Percentiles rank a stretch among this genome's conserved stretches.
Conservation (phyloP, 768 basidiomycete species). For the Agrocybe chaxingu region DNA sequence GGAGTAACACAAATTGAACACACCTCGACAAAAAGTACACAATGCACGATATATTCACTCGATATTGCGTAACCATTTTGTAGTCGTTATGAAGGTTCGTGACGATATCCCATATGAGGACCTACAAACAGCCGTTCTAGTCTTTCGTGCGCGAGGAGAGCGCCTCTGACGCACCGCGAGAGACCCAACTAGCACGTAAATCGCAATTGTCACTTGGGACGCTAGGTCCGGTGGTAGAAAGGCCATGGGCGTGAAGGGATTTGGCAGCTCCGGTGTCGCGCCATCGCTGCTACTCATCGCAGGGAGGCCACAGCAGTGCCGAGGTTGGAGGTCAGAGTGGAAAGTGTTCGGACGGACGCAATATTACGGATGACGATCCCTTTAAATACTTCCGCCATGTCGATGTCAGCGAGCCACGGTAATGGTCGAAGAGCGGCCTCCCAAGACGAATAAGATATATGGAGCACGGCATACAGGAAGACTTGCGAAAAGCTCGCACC, state of each 20-base stretch:
- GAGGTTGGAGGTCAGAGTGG: too few relatives aligned
- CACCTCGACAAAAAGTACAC: constrained; percentile 24
- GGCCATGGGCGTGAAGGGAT: constrained; percentile 29
- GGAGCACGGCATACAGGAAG: too few relatives aligned
- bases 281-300: too few relatives aligned
- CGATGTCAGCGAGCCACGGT: too few relatives aligned
- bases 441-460: too few relatives aligned
- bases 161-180: constrained; percentile 6
- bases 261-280: constrained; percentile 5
- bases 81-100: constrained; percentile 18
- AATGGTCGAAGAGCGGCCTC: too few relatives aligned
- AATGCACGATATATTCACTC: constrained; percentile 14
- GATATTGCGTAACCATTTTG: constrained; percentile 14
- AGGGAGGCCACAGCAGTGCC: too few relatives aligned
- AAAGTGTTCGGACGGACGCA: too few relatives aligned
- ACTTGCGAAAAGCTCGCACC: too few relatives aligned
- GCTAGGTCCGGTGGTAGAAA: constrained; percentile 24
- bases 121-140: constrained; percentile 10
- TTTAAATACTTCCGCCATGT: too few relatives aligned
- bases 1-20: background rate
- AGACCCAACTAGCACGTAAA: constrained; percentile 23
- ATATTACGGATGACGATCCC: too few relatives aligned
- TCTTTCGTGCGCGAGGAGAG: background rate
- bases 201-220: constrained; percentile 21
- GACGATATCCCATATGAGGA: constrained; percentile 26